Conservation (phyloP, 768 basidiomycete genomes). For the Lentinula guzmanii region DNA sequence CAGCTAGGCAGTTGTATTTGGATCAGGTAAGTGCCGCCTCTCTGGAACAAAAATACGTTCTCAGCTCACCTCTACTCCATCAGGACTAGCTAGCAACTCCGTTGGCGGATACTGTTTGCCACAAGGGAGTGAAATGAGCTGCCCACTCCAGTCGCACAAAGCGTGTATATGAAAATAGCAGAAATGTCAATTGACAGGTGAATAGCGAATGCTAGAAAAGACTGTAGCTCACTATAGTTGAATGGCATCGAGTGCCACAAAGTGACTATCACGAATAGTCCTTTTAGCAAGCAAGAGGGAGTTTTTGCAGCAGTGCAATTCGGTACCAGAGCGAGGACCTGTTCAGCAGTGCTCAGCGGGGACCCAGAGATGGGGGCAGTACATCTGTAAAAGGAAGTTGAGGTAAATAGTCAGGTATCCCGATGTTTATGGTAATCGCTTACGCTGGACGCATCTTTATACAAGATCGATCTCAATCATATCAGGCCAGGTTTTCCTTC, state of each 20-base stretch:
- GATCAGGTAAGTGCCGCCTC: neutral
- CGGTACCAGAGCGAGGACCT: neutral
- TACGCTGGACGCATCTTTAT: neutral
- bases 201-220: too few species aligned
- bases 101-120: too few species aligned
- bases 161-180: too few species aligned
- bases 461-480: neutral
- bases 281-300: neutral
- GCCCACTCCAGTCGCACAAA: too few species aligned
- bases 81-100: neutral
- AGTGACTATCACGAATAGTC: neutral
- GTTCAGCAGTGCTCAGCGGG: neutral
- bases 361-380: neutral
- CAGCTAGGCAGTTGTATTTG: neutral
- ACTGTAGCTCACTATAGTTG: neutral
- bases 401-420: neutral
- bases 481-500: neutral
- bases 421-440: constrained; percentile 4
- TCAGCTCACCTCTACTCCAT: neutral
- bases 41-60: neutral
- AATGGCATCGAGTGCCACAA: neutral
- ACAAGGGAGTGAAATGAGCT: too few species aligned
- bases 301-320: neutral
- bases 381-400: neutral
- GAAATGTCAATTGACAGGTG: too few species aligned